These are phyloP conservation scores for Acanthamoeba divionensis DNA, from an alignment of 208 protist species.

Conservation along the genomic window DNA sequence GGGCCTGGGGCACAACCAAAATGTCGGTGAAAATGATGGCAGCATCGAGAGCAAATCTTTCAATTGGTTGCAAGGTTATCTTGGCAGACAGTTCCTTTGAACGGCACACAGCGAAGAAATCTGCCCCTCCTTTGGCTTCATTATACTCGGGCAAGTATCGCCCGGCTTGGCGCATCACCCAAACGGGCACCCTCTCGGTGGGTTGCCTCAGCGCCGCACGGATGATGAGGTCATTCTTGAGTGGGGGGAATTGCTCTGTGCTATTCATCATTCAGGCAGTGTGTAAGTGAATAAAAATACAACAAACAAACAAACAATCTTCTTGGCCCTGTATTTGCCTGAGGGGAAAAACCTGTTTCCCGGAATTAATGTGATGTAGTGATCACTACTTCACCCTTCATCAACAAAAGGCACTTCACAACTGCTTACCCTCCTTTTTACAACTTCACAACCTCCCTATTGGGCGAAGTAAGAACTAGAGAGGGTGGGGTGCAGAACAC, in stretches of 20 bases:
- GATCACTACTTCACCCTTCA: too few relatives aligned
- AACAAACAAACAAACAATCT: too few relatives aligned
- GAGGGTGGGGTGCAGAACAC: too few relatives aligned
- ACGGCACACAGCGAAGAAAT: conserved; percentile 82
- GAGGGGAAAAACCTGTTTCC: too few relatives aligned
- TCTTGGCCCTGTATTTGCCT: too few relatives aligned
- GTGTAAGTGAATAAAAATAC: too few relatives aligned
- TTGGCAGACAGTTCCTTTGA: conserved; percentile 83
- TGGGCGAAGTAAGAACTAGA: too few relatives aligned
- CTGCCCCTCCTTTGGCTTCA: conserved; percentile 64
- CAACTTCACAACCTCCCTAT: too few relatives aligned
- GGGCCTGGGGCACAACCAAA: conserved; percentile 85
- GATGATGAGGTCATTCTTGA: conserved; percentile 81
- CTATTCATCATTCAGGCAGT: too few relatives aligned
- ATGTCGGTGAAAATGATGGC: conserved; percentile 91
- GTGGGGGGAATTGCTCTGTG: conserved; percentile 62
- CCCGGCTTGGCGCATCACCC: conserved; percentile 88
- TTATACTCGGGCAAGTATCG: conserved; percentile 86
- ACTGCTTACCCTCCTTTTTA: too few relatives aligned
- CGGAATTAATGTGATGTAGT: too few relatives aligned
- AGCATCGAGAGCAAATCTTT: conserved; percentile 84
- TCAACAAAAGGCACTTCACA: too few relatives aligned
- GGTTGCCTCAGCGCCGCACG: conserved; percentile 71
- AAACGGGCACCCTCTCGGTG: conserved; percentile 79
- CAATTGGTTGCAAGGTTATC: conserved; percentile 85